phyloP scores from a whole-genome alignment of 1,139 yeast genomes.

The Yamadazyma triangularis region DNA sequence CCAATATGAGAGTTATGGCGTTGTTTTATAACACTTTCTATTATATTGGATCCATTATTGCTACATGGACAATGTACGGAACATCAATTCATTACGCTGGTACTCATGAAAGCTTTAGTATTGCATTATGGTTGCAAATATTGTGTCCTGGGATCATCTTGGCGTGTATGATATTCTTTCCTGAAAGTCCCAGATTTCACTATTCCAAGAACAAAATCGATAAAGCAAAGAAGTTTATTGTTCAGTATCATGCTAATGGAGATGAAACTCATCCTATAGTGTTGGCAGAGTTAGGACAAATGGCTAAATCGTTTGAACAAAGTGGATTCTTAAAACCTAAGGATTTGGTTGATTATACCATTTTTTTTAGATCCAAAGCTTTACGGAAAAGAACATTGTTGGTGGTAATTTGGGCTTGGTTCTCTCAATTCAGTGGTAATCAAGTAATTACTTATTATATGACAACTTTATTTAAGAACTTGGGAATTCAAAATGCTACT shows the following conservation, averaged over 20 bases:
- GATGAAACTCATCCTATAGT: conserved; percentile 15
- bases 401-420: conserved; percentile 9
- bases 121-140: too few relatives aligned
- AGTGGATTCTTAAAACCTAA: not conserved
- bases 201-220: conserved; percentile 31
- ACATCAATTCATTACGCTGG: too few relatives aligned
- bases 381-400: conserved; percentile 2
- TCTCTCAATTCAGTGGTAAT: conserved; percentile 15
- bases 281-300: conserved; percentile 13
- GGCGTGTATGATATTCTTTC: too few relatives aligned
- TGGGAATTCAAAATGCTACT: conserved; percentile 14
- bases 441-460: conserved; percentile 16
- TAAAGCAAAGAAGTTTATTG: conserved; percentile 28
- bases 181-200: conserved; percentile 57
- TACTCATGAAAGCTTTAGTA: too few relatives aligned
- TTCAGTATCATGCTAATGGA: conserved; percentile 15
- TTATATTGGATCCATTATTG: too few relatives aligned
- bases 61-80: too few relatives aligned
- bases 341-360: conserved; percentile 5
- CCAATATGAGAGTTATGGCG: too few relatives aligned
- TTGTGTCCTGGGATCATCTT: too few relatives aligned
- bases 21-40: too few relatives aligned
- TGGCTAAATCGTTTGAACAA: too few relatives aligned
- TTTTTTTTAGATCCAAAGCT: conserved; percentile 2
- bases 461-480: conserved; percentile 13